Evolutionary conservation across 2,329 filamentous ascomycete genomes (phyloP), one percentile per base, ranked within the genome.

Genomic region (Talaromyces sp.): DNA sequence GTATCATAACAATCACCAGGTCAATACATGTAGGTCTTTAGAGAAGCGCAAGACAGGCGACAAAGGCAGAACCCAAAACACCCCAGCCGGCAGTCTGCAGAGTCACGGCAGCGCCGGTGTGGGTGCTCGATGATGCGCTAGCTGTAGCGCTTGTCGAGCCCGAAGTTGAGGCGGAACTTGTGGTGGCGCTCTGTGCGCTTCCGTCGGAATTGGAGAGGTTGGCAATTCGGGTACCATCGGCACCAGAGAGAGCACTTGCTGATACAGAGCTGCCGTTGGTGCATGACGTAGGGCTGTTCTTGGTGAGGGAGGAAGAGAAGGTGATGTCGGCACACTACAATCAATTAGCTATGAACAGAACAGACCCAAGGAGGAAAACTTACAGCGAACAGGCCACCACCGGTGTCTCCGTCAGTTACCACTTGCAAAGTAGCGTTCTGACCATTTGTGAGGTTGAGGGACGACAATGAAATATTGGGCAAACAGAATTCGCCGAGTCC

Each of bases 291-390:
- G 74, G 71, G 27, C 74, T 78, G 31, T 78, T 73, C 9, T 78
- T 74, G 19, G 82, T 79, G 4, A 85, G 81, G 11, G 79, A 78
- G 60, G 79, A 78, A 37, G 82, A 84, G 78, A 93, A 88, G 31
- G 85, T 88, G 69, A 93, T 85, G 71, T 93, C 90, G 72, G 90
- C 88, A 76, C 90, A 93, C 87, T 89, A 8, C 27, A 16, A 9
- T 19, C 2, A 14, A 35, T 62, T 39, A 41, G 31, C 16, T 19
- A 64, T 60, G 58, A 45, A n/a, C 9, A 45, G 27, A 0, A 13
- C 50, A 62, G 60, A 16, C 5, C 11, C 3, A 48, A 60, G 61
- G 62, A 14, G 19, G 11, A 24, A 41, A 37, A 71, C 82, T 72
- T 75, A 86, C 84, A 76, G 88, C 90, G 77, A 92, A 93, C 37